Conservation (phyloP, 2,329 filamentous ascomycete genomes). For the Epichloe bromicola region DNA sequence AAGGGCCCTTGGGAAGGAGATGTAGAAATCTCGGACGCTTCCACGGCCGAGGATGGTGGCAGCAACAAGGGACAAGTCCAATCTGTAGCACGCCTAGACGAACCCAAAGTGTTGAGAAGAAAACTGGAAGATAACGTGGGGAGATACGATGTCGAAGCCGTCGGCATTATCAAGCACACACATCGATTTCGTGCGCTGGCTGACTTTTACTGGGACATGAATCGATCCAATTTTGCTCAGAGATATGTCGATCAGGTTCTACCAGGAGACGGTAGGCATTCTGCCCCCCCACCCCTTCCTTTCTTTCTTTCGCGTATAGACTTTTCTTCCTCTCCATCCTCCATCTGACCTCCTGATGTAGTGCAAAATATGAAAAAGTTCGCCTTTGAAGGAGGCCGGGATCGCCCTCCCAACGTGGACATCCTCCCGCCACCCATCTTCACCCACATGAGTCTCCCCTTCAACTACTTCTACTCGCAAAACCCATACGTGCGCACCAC, state of each 20-base stretch:
- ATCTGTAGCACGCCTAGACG: conserved; percentile 36
- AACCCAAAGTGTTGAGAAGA: conserved; percentile 42
- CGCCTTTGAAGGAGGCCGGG: conserved; percentile 49
- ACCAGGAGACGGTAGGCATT: conserved; percentile 50
- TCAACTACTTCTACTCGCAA: conserved; percentile 73
- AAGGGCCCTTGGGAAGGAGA: conserved; percentile 48
- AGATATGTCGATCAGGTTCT: conserved; percentile 60
- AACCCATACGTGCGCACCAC: conserved; percentile 63
- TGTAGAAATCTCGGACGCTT: conserved; percentile 17
- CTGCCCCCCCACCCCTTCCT: not conserved
- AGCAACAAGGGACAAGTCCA: conserved; percentile 16
- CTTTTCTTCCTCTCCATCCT: not conserved
- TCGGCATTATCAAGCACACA: conserved; percentile 63
- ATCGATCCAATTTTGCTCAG: conserved; percentile 53
- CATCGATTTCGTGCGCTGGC: conserved; percentile 81
- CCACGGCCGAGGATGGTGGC: conserved; percentile 2
- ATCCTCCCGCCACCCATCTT: conserved; percentile 72
- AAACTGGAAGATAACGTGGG: conserved; percentile 58
- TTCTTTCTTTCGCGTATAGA: not conserved
- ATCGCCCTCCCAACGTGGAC: conserved; percentile 47
- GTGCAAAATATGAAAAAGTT: conserved; percentile 47
- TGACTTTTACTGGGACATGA: conserved; percentile 74
- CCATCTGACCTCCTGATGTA: conserved; percentile 10
- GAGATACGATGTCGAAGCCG: conserved; percentile 53
- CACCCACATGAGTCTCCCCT: conserved; percentile 59